phyloP scores from a whole-genome alignment of 805 yeast species.

The Yamadazyma insecticola region DNA sequence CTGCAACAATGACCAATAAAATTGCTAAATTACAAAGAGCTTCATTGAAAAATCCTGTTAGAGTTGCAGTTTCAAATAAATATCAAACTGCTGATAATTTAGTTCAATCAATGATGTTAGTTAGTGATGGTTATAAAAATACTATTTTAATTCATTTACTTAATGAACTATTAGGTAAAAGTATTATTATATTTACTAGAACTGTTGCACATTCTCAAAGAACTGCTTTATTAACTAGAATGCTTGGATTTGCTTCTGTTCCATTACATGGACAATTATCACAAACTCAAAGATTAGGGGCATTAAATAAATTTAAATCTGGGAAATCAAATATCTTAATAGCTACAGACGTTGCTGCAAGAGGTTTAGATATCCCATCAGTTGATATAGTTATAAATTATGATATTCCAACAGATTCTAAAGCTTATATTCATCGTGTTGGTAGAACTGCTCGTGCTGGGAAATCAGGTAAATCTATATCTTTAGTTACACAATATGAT shows the following conservation, averaged over 20 bases:
- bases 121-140: conserved; percentile 89
- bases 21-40: conserved; percentile 94
- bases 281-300: conserved; percentile 80
- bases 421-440: conserved; percentile 81
- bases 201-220: conserved; percentile 95
- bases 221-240: conserved; percentile 73
- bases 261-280: conserved; percentile 92
- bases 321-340: conserved; percentile 66
- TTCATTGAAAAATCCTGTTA: conserved; percentile 80
- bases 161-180: conserved; percentile 80
- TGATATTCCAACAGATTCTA: conserved; percentile 80
- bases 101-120: conserved; percentile 81
- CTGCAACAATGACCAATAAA: conserved; percentile 97
- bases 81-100: conserved; percentile 94
- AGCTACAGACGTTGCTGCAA: conserved; percentile 86
- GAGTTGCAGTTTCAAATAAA: conserved; percentile 83
- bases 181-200: conserved; percentile 84
- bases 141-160: conserved; percentile 78
- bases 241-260: conserved; percentile 81
- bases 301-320: conserved; percentile 72
- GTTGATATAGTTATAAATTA: conserved; percentile 75
- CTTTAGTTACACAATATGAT: conserved; percentile 92
- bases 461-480: conserved; percentile 78
- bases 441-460: conserved; percentile 97
- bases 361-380: conserved; percentile 81